Base-by-base conservation (phyloP, 1,139 yeast genomes). In the Pichia sp. region DNA sequence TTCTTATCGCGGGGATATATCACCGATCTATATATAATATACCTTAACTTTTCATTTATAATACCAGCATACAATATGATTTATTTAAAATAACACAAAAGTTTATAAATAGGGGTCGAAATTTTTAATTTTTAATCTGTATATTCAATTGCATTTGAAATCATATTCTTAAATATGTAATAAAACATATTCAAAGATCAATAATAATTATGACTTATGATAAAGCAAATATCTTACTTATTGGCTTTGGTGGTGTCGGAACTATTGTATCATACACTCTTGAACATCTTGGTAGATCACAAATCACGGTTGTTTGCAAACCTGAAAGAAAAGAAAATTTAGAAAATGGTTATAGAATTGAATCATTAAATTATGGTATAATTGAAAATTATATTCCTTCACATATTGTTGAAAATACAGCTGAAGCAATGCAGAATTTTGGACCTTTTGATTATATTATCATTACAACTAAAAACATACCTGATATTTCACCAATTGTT, bases 191-290 rank as follows among this genome's bases (percentile, higher is more conserved):
- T 18, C 18, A 18, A 18, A 18, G 18, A 18, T 18, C 18, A 18
- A 18, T 18, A 18, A 18, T 18, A 18, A 18, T 18, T 18, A 18
- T 18, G 18, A 18, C 18, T 18, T 18, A 18, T 18, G 18, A 18
- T 18, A 18, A 18, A 18, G 18, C 68, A 5, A 72, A 72, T 46
- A 67, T 78, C 1, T 68, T 81, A 32, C 65, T 78, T n/a, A 72
- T 82, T 37, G 88, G 88, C 5, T 70, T 81, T 53, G 88, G 88
- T 4, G 88, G 90, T 26, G 87, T 84, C 2, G 94, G 94, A 27
- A 72, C 82, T 33, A 74, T 84, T 39, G 81, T 83, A 5, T 82
- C 88, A 0, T 73, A 79, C 41, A 75, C 82, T 0, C 69, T 84
- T 34, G 75, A 74, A 47, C 71, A 69, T 45, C 66, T 72, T 4